Conservation (phyloP, 1,284 basidiomycete genomes). For the Austroboletus niveus region DNA sequence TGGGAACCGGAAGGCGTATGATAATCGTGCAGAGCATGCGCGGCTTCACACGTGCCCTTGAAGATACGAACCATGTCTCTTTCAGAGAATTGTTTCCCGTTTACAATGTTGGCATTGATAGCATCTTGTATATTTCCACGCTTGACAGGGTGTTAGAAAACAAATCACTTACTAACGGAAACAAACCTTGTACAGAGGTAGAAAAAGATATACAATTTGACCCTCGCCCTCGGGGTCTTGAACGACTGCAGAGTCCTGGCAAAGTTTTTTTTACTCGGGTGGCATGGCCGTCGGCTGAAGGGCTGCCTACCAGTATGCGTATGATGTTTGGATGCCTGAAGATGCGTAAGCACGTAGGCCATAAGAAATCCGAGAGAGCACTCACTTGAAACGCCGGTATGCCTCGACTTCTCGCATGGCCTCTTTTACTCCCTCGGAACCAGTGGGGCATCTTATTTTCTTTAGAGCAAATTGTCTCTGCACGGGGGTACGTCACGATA, state of each 20-base stretch:
- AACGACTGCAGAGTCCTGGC: slow-evolving; percentile 87
- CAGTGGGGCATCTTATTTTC: slow-evolving; percentile 87
- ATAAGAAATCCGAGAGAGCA: slow-evolving; percentile 11
- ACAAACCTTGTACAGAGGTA: slow-evolving; percentile 81
- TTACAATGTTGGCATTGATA: slow-evolving; percentile 86
- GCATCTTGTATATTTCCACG: slow-evolving; percentile 93
- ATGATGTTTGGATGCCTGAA: slow-evolving; percentile 85
- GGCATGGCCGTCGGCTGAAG: neutral
- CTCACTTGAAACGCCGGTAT: slow-evolving; percentile 86
- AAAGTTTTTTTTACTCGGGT: neutral
- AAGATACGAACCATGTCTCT: slow-evolving; percentile 86
- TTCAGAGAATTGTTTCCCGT: slow-evolving; percentile 84
- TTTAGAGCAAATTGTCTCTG: slow-evolving; percentile 90
- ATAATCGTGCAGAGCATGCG: slow-evolving; percentile 92
- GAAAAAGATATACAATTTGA: slow-evolving; percentile 91
- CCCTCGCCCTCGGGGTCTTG: slow-evolving; percentile 93
- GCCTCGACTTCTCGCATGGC: slow-evolving; percentile 92
- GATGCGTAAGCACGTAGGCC: slow-evolving; percentile 2
- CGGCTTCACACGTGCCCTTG: slow-evolving; percentile 90
- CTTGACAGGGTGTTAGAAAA: slow-evolving; percentile 37
- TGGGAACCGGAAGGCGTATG: slow-evolving; percentile 45
- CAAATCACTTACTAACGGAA: neutral
- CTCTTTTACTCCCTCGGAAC: slow-evolving; percentile 76
- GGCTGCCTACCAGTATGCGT: slow-evolving; percentile 64
- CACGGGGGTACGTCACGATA: slow-evolving; percentile 1